Conservation (phyloP, 768 basidiomycete species). For the Xerocomellus chrysenteron region DNA sequence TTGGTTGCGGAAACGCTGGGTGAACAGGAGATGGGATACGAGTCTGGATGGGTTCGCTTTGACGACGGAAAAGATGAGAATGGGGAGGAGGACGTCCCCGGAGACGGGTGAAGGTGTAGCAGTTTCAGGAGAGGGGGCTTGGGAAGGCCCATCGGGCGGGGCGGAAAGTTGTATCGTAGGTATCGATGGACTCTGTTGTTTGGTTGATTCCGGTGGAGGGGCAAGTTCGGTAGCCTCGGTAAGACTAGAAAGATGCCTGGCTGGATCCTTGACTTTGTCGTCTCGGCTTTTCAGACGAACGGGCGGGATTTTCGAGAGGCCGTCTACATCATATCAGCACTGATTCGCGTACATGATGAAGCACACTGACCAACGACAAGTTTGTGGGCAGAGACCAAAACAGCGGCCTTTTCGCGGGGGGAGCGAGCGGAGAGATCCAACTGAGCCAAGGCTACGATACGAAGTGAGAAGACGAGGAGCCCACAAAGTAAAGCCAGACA, state of each 20-base stretch:
- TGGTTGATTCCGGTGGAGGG: slow-evolving; percentile 1
- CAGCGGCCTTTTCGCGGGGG: slow-evolving; percentile 76
- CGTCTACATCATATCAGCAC: slow-evolving; percentile 47
- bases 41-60: slow-evolving; percentile 87
- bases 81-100: slow-evolving; percentile 87
- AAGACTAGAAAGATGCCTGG: background rate
- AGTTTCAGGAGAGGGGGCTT: slow-evolving; percentile 13
- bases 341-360: background rate
- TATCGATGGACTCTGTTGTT: slow-evolving; percentile 1
- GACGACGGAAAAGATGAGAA: slow-evolving; percentile 93
- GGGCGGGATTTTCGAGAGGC: slow-evolving; percentile 69
- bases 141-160: background rate
- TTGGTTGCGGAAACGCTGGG: slow-evolving; percentile 33
- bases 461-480: slow-evolving; percentile 28
- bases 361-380: slow-evolving; percentile 67
- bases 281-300: slow-evolving; percentile 70
- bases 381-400: slow-evolving; percentile 84
- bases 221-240: slow-evolving; percentile 1
- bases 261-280: slow-evolving; percentile 8
- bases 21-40: slow-evolving; percentile 48
- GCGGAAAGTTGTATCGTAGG: slow-evolving; percentile 8
- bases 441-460: slow-evolving; percentile 48
- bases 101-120: slow-evolving; percentile 54
- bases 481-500: slow-evolving; percentile 24
- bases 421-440: slow-evolving; percentile 50